Percentiles rank a stretch among this genome's conserved stretches.
These are phyloP conservation scores for Hortiboletus rubellus DNA, from an alignment of 1,284 basidiomycete species.

Conservation along the genomic window DNA sequence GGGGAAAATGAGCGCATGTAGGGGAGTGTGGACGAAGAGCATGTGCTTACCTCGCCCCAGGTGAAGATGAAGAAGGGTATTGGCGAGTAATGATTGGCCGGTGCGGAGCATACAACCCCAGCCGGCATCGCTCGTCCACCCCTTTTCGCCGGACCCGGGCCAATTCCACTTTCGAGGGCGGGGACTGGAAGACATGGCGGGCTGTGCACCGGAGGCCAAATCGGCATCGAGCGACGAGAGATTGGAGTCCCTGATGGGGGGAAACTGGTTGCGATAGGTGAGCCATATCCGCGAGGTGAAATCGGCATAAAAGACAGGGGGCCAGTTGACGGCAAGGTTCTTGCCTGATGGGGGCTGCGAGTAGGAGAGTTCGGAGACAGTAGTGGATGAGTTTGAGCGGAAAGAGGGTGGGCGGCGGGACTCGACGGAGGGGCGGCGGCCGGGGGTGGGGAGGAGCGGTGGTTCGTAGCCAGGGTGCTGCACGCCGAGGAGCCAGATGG, in stretches of 20 bases:
- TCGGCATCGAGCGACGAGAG: conserved; percentile 52
- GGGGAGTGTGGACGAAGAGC: conserved; percentile 2
- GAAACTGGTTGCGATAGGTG: conserved; percentile 89
- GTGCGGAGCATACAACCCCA: conserved; percentile 99
- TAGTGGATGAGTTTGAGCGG: conserved; percentile 47
- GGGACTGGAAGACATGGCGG: conserved; percentile 32
- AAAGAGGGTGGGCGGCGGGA: conserved; percentile 44
- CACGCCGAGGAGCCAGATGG: conserved; percentile 84
- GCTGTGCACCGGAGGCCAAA: conserved; percentile 25
- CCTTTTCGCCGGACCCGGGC: conserved; percentile 62
- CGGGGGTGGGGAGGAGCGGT: conserved; percentile 39
- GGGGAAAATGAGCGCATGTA: conserved; percentile 12
- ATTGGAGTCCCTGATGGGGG: conserved; percentile 73
- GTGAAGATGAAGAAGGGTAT: conserved; percentile 81
- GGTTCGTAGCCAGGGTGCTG: conserved; percentile 74
- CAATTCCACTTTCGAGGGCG: conserved; percentile 49
- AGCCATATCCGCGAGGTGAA: conserved; percentile 88
- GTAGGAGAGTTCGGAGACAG: conserved; percentile 39
- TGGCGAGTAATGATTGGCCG: conserved; percentile 91
- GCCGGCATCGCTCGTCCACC: conserved; percentile 90
- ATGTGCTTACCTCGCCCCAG: conserved; percentile 75
- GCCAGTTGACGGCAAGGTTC: conserved; percentile 62
- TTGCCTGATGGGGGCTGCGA: conserved; percentile 41
- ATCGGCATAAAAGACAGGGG: conserved; percentile 84
- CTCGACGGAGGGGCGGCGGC: conserved; percentile 27